phyloP scores from a whole-genome alignment of 306 rosid genomes.

The Medicago truncatula region DNA sequence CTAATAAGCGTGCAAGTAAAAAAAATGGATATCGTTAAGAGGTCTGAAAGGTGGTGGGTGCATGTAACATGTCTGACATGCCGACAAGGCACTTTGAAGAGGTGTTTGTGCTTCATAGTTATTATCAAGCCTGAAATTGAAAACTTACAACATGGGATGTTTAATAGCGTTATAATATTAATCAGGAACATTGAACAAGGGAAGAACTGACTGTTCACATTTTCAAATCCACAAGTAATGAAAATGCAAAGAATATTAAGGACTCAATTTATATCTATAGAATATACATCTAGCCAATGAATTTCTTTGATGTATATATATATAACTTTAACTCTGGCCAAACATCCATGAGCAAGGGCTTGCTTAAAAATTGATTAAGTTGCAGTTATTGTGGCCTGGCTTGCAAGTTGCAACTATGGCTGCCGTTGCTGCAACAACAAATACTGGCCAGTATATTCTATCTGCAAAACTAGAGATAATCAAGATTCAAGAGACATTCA shows the following conservation, averaged over 20 bases:
- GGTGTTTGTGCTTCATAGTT: not conserved
- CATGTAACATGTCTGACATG: too few relatives aligned
- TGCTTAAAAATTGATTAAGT: slow-evolving; percentile 85
- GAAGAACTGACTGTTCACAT: slow-evolving; percentile 70
- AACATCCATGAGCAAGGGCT: slow-evolving; percentile 88
- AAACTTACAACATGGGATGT: not conserved
- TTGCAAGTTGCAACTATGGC: slow-evolving; percentile 92
- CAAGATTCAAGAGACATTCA: not conserved
- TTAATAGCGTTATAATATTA: not conserved
- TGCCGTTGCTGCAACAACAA: slow-evolving; percentile 60
- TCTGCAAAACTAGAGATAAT: not conserved
- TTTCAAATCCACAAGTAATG: slow-evolving; percentile 81
- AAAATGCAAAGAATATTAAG: slow-evolving; percentile 77
- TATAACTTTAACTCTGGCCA: slow-evolving; percentile 87
- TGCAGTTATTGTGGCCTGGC: slow-evolving; percentile 85
- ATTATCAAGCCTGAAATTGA: not conserved
- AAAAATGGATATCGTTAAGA: too few relatives aligned
- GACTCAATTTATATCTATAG: not conserved
- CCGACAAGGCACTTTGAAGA: too few relatives aligned
- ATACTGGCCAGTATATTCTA: not conserved
- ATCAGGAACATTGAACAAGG: slow-evolving; percentile 4
- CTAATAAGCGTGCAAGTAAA: too few relatives aligned
- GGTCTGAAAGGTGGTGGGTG: too few relatives aligned
- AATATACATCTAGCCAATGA: slow-evolving; percentile 45
- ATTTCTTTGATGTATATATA: slow-evolving; percentile 78